Base-by-base conservation (phyloP, 345 rosid species). In the Citrus glauca region DNA sequence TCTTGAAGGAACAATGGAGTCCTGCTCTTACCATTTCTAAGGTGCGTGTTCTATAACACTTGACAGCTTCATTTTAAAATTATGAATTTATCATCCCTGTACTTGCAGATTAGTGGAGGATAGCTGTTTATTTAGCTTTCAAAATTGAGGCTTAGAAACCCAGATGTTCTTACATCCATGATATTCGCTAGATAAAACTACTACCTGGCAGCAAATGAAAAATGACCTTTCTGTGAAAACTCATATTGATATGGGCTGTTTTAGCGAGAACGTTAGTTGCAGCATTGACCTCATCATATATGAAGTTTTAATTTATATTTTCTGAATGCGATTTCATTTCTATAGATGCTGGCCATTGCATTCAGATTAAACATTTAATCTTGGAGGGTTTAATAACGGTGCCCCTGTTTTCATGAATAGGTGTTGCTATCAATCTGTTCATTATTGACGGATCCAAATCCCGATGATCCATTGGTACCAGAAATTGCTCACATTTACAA, bases 1-100 rank as follows among this genome's bases (percentile, higher is more conserved):
- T 94, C 83, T 92, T 92, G 96, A 94, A 94, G 90, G 98, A 94
- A 81, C 98, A 94, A 81, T 94, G 98, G 98, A 94, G 98, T 81
- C 98, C 98, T 79, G 97, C 98, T 9, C 85, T 94, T 72, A 94
- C 98, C 77, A 94, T 94, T 77, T 94, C 98, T 65, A 94, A 94
- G 97, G 98, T 94, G 77, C 27, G 62, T 24, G 38, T 80, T 76
- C 61, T 57, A 25, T 69, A 50, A 35, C 73, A 30, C 37, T 57
- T 64, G 35, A 27, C 24, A 42, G 42, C 48, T 2, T 28, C 27
- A 1, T 17, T 70, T 45, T 56, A 28, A 53, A 25, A 13, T 40
- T 37, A 55, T 30, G 25, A 9, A 53, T 27, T 9, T 61, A n/a
- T 19, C 5, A 38, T 61, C 38, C 4, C 0, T 73, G 37, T 40